These are phyloP conservation scores for Erodium chrysanthum DNA, from an alignment of 441 rosid species.

Conservation along the genomic window DNA sequence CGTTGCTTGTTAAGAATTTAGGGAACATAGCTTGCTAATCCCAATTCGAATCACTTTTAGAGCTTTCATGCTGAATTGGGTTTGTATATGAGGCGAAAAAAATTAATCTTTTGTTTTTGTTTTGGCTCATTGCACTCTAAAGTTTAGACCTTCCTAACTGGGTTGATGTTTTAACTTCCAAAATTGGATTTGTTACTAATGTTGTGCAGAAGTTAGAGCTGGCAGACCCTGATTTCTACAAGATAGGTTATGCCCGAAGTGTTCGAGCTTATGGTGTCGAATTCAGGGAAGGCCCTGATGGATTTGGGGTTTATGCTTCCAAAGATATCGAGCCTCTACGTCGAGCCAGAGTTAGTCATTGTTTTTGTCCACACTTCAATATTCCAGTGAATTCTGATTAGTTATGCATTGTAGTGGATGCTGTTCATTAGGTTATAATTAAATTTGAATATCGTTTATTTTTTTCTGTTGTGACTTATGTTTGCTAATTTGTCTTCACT, in stretches of 20 bases:
- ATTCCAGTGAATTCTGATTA: not conserved
- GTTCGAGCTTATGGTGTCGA: conserved; percentile 86
- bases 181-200: not conserved
- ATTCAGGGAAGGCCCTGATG: conserved; percentile 83
- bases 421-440: not conserved
- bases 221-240: conserved; percentile 88
- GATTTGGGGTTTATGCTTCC: conserved; percentile 82
- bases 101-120: not conserved
- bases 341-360: conserved; percentile 69
- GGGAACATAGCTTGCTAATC: not conserved
- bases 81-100: not conserved
- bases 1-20: not conserved
- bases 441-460: conserved; percentile 6
- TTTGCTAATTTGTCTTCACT: conserved; percentile 16
- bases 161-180: not conserved
- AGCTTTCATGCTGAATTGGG: not conserved
- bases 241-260: conserved; percentile 68
- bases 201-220: conserved; percentile 28
- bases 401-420: not conserved
- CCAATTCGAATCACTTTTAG: not conserved
- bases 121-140: not conserved
- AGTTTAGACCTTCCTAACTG: not conserved
- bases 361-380: not conserved
- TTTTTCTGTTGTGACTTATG: not conserved
- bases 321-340: conserved; percentile 72